phyloP scores from a whole-genome alignment of 768 basidiomycete species.

The Leccinellum rugosiceps region DNA sequence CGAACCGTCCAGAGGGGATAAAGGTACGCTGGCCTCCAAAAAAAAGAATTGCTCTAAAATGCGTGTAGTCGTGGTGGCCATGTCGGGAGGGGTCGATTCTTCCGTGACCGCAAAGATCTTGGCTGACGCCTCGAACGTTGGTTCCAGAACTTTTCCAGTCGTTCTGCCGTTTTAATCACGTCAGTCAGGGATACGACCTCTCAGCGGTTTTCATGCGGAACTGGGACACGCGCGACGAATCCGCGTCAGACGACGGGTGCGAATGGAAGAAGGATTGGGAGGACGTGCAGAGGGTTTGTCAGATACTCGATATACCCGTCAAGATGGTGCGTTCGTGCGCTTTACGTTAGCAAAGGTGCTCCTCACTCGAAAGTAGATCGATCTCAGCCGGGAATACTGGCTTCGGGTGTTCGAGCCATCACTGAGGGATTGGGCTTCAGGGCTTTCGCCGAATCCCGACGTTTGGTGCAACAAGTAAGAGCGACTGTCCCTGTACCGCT shows the following conservation, averaged over 20 bases:
- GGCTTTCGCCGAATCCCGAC: slow-evolving; percentile 89
- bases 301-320: slow-evolving; percentile 67
- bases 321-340: slow-evolving; percentile 47
- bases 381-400: slow-evolving; percentile 92
- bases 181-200: slow-evolving; percentile 67
- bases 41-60: not conserved
- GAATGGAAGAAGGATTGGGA: slow-evolving; percentile 97
- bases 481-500: too few relatives aligned
- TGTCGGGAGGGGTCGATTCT: slow-evolving; percentile 96
- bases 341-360: not conserved
- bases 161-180: not conserved
- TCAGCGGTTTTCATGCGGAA: slow-evolving; percentile 95
- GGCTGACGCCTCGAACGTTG: slow-evolving; percentile 50
- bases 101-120: slow-evolving; percentile 82
- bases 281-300: slow-evolving; percentile 82
- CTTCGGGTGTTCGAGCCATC: slow-evolving; percentile 86
- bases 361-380: slow-evolving; percentile 49
- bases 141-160: slow-evolving; percentile 3
- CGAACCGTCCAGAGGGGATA: slow-evolving; percentile 27
- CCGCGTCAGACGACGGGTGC: slow-evolving; percentile 74
- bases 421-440: slow-evolving; percentile 69
- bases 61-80: slow-evolving; percentile 74
- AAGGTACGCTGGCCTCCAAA: slow-evolving; percentile 10
- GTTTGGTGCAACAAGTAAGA: slow-evolving; percentile 82
- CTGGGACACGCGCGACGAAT: slow-evolving; percentile 88